Evolutionary conservation across 139 green algal genomes (phyloP).

Genomic region (Chlamydomonas schloesseri): DNA sequence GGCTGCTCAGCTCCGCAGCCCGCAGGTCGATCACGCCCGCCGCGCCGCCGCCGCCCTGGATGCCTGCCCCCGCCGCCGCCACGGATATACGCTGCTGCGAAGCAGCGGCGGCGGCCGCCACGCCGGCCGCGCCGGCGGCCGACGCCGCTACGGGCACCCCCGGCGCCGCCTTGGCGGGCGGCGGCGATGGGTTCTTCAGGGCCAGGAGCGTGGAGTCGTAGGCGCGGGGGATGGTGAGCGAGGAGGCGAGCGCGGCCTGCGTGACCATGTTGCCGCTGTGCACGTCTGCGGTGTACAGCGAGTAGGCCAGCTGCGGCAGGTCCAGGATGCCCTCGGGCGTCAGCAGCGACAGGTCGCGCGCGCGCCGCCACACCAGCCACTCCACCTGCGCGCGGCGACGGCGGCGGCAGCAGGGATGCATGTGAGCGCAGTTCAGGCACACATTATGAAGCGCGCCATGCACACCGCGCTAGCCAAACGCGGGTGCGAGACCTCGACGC

Average conservation of each 20-base stretch:
- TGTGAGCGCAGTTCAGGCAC: too few relatives aligned
- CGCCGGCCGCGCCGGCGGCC: neutral
- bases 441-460: too few relatives aligned
- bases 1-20: constrained; percentile 8
- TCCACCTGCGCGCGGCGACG: too few relatives aligned
- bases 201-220: constrained; percentile 38
- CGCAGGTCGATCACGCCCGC: constrained; percentile 18
- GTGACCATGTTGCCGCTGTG: constrained; percentile 26
- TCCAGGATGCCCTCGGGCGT: constrained; percentile 33
- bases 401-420: too few relatives aligned
- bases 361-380: constrained; percentile 52
- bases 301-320: constrained; percentile 32
- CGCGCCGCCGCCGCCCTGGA: constrained; percentile 21
- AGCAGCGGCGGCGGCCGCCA: constrained; percentile 6
- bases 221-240: constrained; percentile 24
- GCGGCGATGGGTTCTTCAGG: neutral
- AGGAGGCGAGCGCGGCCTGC: constrained; percentile 8
- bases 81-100: too few relatives aligned
- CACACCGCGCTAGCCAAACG: too few relatives aligned
- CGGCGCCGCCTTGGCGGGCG: neutral
- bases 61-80: neutral
- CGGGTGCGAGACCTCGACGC: too few relatives aligned
- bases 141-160: neutral
- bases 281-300: constrained; percentile 43
- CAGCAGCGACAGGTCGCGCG: constrained; percentile 51